phyloP scores from a whole-genome alignment of 1,284 basidiomycete species.

The Leccinum fuscescens region DNA sequence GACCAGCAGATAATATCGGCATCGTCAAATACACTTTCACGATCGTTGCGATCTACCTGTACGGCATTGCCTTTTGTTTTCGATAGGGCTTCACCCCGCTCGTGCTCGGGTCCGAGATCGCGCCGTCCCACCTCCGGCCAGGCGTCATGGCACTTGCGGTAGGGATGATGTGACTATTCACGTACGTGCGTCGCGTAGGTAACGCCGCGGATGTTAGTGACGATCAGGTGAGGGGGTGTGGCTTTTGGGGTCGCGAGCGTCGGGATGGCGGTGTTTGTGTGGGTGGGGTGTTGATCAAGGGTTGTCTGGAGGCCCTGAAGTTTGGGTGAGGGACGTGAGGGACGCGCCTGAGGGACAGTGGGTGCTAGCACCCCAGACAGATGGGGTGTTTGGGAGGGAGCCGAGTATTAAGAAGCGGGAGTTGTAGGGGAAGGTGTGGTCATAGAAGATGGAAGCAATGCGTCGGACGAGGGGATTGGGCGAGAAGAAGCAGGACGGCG shows the following conservation, averaged over 20 bases:
- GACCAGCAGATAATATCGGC: conserved; percentile 46
- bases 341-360: conserved; percentile 45
- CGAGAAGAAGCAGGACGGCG: not conserved
- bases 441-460: not conserved
- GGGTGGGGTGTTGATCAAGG: conserved; percentile 17
- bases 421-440: not conserved
- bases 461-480: not conserved
- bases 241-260: conserved; percentile 47
- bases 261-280: conserved; percentile 44
- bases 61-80: conserved; percentile 43
- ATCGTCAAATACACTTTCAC: conserved; percentile 54
- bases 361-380: too few species aligned
- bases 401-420: conserved; percentile 24
- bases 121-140: conserved; percentile 46
- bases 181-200: conserved; percentile 47
- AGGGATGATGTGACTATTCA: conserved; percentile 44
- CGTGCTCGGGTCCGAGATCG: conserved; percentile 37
- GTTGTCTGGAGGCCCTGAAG: conserved; percentile 41
- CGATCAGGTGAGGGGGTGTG: conserved; percentile 39
- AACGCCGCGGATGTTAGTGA: conserved; percentile 44
- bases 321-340: conserved; percentile 39
- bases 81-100: conserved; percentile 32
- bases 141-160: conserved; percentile 41
- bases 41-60: conserved; percentile 46
- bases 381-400: conserved; percentile 15